These are phyloP conservation scores for Rhizophagus sp. DNA, from an alignment of 192 early-diverging fungal genomes.

Conservation along the genomic window DNA sequence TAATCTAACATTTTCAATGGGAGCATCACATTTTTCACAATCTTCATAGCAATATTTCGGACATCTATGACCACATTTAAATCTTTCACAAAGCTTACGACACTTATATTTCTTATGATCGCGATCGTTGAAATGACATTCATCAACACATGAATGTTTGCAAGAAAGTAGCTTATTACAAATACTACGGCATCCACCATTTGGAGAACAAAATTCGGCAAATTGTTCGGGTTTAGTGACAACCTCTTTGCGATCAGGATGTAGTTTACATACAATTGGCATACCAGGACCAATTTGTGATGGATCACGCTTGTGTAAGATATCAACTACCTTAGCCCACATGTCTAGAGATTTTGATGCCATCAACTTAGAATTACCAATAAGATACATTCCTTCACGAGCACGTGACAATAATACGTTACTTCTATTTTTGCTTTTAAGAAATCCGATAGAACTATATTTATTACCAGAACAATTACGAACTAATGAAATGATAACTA, in stretches of 20 bases:
- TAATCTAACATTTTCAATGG: conserved; percentile 22
- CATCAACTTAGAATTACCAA: conserved; percentile 37
- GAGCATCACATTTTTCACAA: too few species aligned
- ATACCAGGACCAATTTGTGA: conserved; percentile 40
- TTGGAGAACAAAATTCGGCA: conserved; percentile 28
- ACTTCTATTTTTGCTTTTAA: conserved; percentile 54
- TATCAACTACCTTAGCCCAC: conserved; percentile 17
- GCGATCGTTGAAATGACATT: too few species aligned
- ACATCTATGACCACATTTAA: too few species aligned
- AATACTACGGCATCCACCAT: too few species aligned
- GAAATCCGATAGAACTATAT: conserved; percentile 48
- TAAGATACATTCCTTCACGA: too few species aligned
- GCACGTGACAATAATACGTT: conserved; percentile 53
- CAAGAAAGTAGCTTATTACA: too few species aligned
- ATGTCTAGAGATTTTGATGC: not conserved
- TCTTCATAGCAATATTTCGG: too few species aligned
- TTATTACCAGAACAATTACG: conserved; percentile 34
- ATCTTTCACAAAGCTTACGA: too few species aligned
- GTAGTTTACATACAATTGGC: conserved; percentile 50
- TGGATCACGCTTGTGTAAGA: conserved; percentile 31
- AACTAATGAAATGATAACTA: conserved; percentile 46
- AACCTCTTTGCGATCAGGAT: conserved; percentile 38
- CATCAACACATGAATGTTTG: too few species aligned
- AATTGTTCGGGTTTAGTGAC: conserved; percentile 35
- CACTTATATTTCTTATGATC: too few species aligned